These are phyloP conservation scores for Xylariaceae sp. DNA, from an alignment of 2,329 filamentous ascomycete species.

Conservation along the genomic window DNA sequence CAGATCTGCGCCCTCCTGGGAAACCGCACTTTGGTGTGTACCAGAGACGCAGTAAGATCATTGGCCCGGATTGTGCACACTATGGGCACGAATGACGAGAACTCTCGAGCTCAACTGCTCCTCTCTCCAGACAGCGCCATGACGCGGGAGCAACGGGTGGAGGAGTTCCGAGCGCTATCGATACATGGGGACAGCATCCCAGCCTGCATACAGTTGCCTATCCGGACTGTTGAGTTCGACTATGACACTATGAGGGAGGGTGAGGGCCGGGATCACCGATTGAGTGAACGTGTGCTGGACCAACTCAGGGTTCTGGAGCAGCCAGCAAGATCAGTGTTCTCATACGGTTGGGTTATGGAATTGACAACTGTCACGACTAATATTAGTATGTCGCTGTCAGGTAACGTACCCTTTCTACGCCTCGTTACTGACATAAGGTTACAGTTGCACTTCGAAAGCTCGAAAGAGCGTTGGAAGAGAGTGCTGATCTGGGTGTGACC, in stretches of 20 bases:
- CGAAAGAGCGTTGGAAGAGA: slow-evolving; percentile 36
- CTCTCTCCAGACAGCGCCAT: slow-evolving; percentile 35
- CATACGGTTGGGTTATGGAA: slow-evolving; percentile 61
- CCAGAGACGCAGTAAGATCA: slow-evolving; percentile 56
- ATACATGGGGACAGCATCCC: slow-evolving; percentile 32
- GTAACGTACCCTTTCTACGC: not conserved
- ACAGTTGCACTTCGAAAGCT: slow-evolving; percentile 61
- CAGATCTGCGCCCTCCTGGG: slow-evolving; percentile 58
- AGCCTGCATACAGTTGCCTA: slow-evolving; percentile 45
- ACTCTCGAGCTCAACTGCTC: slow-evolving; percentile 52
- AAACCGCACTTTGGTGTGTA: slow-evolving; percentile 57
- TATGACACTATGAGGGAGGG: too few species aligned
- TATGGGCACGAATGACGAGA: slow-evolving; percentile 58
- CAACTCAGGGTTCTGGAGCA: slow-evolving; percentile 34
- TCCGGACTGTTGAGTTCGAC: slow-evolving; percentile 50
- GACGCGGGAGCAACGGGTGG: slow-evolving; percentile 21
- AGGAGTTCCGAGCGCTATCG: slow-evolving; percentile 33
- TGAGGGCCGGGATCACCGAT: slow-evolving; percentile 32
- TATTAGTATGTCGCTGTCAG: slow-evolving; percentile 8
- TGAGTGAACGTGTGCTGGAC: slow-evolving; percentile 26
- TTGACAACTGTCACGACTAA: slow-evolving; percentile 69
- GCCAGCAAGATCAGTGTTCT: slow-evolving; percentile 62
- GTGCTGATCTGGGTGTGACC: slow-evolving; percentile 16
- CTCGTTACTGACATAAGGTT: slow-evolving; percentile 4
- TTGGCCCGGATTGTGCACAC: slow-evolving; percentile 62